Conservation (phyloP, 2,329 filamentous ascomycete species). For the Cercospora sojina region DNA sequence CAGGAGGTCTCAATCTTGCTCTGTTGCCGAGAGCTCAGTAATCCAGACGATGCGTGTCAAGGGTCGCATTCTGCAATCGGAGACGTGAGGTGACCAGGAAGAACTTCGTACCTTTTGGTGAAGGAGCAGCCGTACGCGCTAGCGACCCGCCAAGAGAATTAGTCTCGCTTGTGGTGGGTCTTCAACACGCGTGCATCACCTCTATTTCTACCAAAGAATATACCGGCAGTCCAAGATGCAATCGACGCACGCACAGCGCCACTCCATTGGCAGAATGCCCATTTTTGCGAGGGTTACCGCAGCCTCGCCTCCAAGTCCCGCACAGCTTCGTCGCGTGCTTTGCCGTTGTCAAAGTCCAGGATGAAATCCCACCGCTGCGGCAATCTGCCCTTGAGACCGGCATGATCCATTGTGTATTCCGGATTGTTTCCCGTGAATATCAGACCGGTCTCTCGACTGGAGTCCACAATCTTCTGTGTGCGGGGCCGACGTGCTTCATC, state of each 20-base stretch:
- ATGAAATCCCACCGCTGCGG: conserved; percentile 21
- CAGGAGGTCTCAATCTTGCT: neutral
- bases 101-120: neutral
- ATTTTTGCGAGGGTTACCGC: neutral
- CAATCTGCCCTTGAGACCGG: conserved; percentile 13
- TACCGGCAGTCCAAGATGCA: neutral
- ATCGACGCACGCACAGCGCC: neutral
- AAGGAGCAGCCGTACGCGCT: neutral
- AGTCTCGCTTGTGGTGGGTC: neutral
- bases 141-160: neutral
- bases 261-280: too few relatives aligned
- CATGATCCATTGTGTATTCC: conserved; percentile 11
- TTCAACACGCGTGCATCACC: neutral
- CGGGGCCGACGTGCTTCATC: conserved; percentile 19
- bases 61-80: neutral
- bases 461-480: conserved; percentile 18
- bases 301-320: conserved; percentile 9
- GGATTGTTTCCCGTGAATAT: conserved; percentile 17
- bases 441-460: conserved; percentile 18
- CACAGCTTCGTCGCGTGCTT: conserved; percentile 19
- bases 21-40: neutral
- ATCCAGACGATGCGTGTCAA: neutral
- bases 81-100: neutral
- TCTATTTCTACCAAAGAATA: neutral
- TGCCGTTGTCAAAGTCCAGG: conserved; percentile 18